phyloP scores from a whole-genome alignment of 257 asterid species.

The Plantago ovata region DNA sequence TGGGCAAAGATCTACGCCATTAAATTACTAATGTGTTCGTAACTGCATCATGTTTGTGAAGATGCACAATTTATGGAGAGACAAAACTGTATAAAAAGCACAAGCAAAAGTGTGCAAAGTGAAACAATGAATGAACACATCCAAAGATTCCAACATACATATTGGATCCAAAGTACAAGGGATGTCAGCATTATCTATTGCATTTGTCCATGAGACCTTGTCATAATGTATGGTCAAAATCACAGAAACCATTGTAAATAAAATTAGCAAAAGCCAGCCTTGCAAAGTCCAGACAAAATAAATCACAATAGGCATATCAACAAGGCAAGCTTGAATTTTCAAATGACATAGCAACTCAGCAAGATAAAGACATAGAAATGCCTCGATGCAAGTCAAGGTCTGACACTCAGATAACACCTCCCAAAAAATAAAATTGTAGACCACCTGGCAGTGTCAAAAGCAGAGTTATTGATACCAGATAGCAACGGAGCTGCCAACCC shows the following conservation, averaged over 20 bases:
- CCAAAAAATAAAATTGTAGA: too few species aligned
- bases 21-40: neutral
- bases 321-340: neutral
- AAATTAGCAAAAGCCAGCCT: neutral
- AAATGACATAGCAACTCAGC: neutral
- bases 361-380: neutral
- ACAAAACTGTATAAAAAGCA: too few species aligned
- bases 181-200: conserved; percentile 1
- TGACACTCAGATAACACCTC: too few species aligned
- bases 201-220: neutral
- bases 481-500: too few species aligned
- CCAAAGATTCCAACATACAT: too few species aligned
- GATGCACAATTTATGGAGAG: too few species aligned
- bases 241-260: neutral
- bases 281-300: neutral
- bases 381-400: too few species aligned
- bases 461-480: too few species aligned
- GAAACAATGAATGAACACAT: too few species aligned
- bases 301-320: neutral
- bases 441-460: too few species aligned
- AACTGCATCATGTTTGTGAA: neutral
- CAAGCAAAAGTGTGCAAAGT: too few species aligned
- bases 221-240: neutral
- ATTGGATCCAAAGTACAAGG: neutral
- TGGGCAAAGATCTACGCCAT: neutral